phyloP scores from a whole-genome alignment of 345 rosid species.

The Microthlaspi erraticum region DNA sequence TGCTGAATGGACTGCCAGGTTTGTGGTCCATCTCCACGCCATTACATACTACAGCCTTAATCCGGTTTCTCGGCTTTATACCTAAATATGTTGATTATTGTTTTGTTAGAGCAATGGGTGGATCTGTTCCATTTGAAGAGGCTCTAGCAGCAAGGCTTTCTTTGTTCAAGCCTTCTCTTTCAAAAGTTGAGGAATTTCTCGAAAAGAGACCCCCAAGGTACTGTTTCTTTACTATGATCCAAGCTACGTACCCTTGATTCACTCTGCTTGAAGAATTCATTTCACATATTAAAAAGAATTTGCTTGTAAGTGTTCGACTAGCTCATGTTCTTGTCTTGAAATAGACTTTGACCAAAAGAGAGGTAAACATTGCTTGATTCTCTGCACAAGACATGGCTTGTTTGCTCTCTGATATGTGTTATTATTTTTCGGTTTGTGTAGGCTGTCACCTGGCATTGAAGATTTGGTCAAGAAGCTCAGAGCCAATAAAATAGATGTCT shows the following conservation, averaged over 20 bases:
- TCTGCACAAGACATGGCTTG: neutral
- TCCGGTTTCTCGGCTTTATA: slow-evolving; percentile 2
- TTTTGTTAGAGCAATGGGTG: slow-evolving; percentile 83
- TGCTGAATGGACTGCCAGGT: slow-evolving; percentile 98
- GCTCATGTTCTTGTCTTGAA: slow-evolving; percentile 16
- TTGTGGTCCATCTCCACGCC: slow-evolving; percentile 30
- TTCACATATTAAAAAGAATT: neutral
- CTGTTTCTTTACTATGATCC: slow-evolving; percentile 15
- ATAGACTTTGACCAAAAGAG: slow-evolving; percentile 10
- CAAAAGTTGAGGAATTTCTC: slow-evolving; percentile 78
- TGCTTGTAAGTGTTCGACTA: neutral
- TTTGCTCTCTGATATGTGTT: slow-evolving; percentile 6
- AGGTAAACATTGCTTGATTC: slow-evolving; percentile 32
- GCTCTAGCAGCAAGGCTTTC: slow-evolving; percentile 91
- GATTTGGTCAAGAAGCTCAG: slow-evolving; percentile 78
- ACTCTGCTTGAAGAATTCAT: neutral
- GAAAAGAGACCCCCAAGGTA: slow-evolving; percentile 83
- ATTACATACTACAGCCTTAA: slow-evolving; percentile 4
- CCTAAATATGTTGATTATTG: slow-evolving; percentile 27
- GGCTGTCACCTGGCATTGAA: slow-evolving; percentile 85
- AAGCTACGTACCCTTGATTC: slow-evolving; percentile 14
- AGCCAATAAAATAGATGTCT: slow-evolving; percentile 65
- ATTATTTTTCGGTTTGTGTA: slow-evolving; percentile 40
- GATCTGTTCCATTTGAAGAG: slow-evolving; percentile 94
- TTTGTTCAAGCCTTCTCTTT: slow-evolving; percentile 80